Percentiles rank a stretch among this genome's conserved stretches.
These are phyloP conservation scores for Cyamopsis tetragonoloba DNA, from an alignment of 306 rosid species.

Conservation along the genomic window DNA sequence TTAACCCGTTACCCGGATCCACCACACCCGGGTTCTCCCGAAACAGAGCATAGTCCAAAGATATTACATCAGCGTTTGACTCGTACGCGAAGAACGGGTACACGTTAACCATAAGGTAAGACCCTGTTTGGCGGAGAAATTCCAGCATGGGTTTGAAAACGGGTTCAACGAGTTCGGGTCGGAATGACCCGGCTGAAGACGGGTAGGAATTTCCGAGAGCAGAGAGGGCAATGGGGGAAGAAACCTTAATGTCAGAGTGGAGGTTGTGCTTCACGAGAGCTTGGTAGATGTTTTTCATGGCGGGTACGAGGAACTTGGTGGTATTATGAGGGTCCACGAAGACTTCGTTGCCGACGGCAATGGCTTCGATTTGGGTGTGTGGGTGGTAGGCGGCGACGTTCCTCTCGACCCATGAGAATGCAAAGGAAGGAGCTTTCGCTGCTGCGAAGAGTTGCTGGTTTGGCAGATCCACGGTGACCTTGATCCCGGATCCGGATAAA, in stretches of 20 bases:
- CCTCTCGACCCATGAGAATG: conserved; percentile 65
- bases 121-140: conserved; percentile 76
- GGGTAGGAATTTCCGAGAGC: conserved; percentile 89
- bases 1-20: conserved; percentile 77
- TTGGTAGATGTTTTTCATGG: conserved; percentile 81
- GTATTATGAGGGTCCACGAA: conserved; percentile 73
- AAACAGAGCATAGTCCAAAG: conserved; percentile 79
- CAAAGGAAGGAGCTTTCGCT: conserved; percentile 59
- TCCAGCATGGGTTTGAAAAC: conserved; percentile 74
- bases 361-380: conserved; percentile 78
- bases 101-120: conserved; percentile 85
- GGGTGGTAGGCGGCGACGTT: conserved; percentile 79
- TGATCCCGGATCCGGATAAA: conserved; percentile 61
- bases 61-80: conserved; percentile 79
- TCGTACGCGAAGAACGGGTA: conserved; percentile 95
- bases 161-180: conserved; percentile 59
- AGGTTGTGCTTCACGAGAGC: conserved; percentile 61
- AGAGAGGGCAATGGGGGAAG: conserved; percentile 86
- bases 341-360: conserved; percentile 94
- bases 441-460: conserved; percentile 72
- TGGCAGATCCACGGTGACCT: conserved; percentile 91
- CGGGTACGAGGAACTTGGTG: conserved; percentile 73
- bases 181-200: conserved; percentile 81
- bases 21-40: conserved; percentile 72
- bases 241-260: conserved; percentile 57